Evolutionary conservation across 176 grass and related monocot genomes (phyloP).

Genomic region (Cocos nucifera): DNA sequence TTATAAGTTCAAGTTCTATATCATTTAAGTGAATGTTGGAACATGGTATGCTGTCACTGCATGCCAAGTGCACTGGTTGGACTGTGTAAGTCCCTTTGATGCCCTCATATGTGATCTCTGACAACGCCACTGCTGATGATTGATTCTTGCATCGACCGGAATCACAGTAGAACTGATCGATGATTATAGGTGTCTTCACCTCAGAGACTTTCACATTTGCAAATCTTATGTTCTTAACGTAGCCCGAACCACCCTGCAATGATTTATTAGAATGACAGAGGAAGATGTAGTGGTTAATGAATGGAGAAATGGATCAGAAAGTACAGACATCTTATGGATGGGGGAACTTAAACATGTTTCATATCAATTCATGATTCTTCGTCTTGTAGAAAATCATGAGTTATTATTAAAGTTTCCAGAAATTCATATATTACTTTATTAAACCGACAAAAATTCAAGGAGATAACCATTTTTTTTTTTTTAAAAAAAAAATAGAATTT

Average conservation of each 20-base stretch:
- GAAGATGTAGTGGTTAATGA: too few relatives aligned
- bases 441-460: too few relatives aligned
- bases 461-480: too few relatives aligned
- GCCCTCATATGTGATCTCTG: conserved; percentile 36
- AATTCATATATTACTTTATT: too few relatives aligned
- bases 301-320: too few relatives aligned
- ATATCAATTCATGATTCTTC: too few relatives aligned
- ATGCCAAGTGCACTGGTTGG: conserved; percentile 47
- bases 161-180: conserved; percentile 70
- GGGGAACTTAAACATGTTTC: too few relatives aligned
- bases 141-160: conserved; percentile 37
- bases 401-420: too few relatives aligned
- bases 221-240: conserved; percentile 36
- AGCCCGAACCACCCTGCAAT: conserved; percentile 51
- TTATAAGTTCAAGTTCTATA: conserved; percentile 25
- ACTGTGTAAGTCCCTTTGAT: conserved; percentile 47
- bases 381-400: too few relatives aligned
- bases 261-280: not conserved
- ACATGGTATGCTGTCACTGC: conserved; percentile 53
- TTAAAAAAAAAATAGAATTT: too few relatives aligned
- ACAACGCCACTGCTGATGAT: conserved; percentile 43
- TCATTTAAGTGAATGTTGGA: conserved; percentile 23
- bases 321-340: not conserved
- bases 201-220: conserved; percentile 27
- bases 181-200: conserved; percentile 48